These are phyloP conservation scores for Sclerotinia glacialis DNA, from an alignment of 2,329 filamentous ascomycete genomes.

Conservation along the genomic window DNA sequence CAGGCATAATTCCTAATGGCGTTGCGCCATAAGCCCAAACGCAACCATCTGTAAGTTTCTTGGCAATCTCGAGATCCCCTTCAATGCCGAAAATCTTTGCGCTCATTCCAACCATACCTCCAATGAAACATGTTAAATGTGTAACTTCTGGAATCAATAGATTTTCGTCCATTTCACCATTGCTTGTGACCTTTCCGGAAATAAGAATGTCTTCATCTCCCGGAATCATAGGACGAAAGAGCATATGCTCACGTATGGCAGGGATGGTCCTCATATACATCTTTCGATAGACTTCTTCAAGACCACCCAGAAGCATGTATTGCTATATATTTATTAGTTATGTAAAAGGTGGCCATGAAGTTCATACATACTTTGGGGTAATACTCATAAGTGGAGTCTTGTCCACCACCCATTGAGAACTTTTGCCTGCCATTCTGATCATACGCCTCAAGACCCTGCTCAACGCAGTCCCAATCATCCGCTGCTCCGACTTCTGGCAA, in stretches of 20 bases:
- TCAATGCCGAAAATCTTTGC: constrained; percentile 59
- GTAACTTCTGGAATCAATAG: constrained; percentile 42
- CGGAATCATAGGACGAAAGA: constrained; percentile 74
- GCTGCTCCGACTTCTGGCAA: not conserved
- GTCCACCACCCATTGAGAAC: constrained; percentile 59
- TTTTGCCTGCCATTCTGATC: constrained; percentile 46
- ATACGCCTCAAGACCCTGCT: constrained; percentile 56
- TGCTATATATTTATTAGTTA: constrained; percentile 45
- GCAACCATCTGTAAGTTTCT: constrained; percentile 64
- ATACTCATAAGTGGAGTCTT: constrained; percentile 72
- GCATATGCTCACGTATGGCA: constrained; percentile 67
- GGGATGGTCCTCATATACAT: constrained; percentile 69
- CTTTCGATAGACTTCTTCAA: constrained; percentile 66
- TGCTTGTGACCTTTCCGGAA: constrained; percentile 58
- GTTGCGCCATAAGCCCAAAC: constrained; percentile 66
- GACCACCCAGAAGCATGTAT: constrained; percentile 73
- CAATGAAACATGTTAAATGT: constrained; percentile 66
- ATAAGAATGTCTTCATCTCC: constrained; percentile 69
- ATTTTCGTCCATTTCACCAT: constrained; percentile 46
- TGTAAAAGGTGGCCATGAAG: not conserved
- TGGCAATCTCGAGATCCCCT: constrained; percentile 60
- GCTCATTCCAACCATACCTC: constrained; percentile 67
- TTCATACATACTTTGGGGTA: constrained; percentile 57
- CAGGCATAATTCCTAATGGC: constrained; percentile 63
- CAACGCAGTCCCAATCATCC: constrained; percentile 49